Percentiles rank a stretch among this genome's conserved stretches.
Conservation (phyloP, 2,329 filamentous ascomycete species). For the Lasiodiplodia hormozganensis region DNA sequence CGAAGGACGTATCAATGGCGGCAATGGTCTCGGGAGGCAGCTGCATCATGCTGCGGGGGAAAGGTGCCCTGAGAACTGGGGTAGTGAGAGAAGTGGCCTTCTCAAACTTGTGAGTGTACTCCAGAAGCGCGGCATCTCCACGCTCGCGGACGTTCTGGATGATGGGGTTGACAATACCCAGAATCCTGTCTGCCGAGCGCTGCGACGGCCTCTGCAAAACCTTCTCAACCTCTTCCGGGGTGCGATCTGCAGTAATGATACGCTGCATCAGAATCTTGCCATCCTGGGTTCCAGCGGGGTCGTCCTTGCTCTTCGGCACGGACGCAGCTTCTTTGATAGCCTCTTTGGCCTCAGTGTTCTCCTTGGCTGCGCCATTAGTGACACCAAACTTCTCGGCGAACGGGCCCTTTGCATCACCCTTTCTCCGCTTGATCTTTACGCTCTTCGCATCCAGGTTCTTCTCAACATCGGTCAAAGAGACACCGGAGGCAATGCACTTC, state of each 20-base stretch:
- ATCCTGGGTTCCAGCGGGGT: constrained; percentile 54
- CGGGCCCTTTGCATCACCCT: constrained; percentile 91
- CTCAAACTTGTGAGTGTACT: constrained; percentile 98
- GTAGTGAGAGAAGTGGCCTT: constrained; percentile 91
- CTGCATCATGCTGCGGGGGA: constrained; percentile 84
- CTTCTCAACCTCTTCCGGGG: constrained; percentile 70
- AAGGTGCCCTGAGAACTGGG: constrained; percentile 88
- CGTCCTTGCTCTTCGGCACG: constrained; percentile 59
- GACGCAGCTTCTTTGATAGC: constrained; percentile 59
- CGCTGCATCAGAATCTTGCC: constrained; percentile 82
- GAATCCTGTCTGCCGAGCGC: constrained; percentile 90
- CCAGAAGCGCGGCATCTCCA: constrained; percentile 86
- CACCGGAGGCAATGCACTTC: constrained; percentile 84
- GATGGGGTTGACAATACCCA: constrained; percentile 89
- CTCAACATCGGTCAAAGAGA: constrained; percentile 87
- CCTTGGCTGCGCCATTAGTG: constrained; percentile 35
- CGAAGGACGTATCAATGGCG: constrained; percentile 92
- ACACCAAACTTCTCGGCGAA: constrained; percentile 78
- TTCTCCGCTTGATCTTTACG: constrained; percentile 90
- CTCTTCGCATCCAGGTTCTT: constrained; percentile 92
- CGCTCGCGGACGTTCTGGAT: constrained; percentile 83
- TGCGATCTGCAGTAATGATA: constrained; percentile 71
- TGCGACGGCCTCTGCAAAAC: constrained; percentile 89
- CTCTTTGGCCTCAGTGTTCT: constrained; percentile 42
- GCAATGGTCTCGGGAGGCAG: constrained; percentile 81